Percentiles rank a stretch among this genome's conserved stretches.
phyloP scores from a whole-genome alignment of 2,329 filamentous ascomycete species.

The Sclerotiophoma versabilis region DNA sequence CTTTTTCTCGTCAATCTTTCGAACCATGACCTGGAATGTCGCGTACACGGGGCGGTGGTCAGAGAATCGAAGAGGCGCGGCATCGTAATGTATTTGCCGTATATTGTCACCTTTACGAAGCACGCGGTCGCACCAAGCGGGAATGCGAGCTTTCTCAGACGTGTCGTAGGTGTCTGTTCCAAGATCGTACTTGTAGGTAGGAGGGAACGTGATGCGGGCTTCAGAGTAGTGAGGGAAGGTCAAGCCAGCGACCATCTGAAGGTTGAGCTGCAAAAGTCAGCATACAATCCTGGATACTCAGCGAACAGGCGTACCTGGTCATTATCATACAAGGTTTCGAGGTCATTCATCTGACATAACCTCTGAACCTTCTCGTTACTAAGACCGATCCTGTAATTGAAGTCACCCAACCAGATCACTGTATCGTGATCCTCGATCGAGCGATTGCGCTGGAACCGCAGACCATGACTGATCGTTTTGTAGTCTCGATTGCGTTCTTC shows the following conservation, averaged over 20 bases:
- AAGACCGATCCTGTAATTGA: constrained; percentile 96
- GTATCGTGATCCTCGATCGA: constrained; percentile 91
- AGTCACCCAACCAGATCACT: constrained; percentile 92
- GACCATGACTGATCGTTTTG: constrained; percentile 81
- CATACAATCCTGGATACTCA: not conserved
- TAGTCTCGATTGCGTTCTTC: constrained; percentile 96
- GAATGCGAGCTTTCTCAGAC: constrained; percentile 93
- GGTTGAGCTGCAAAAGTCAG: constrained; percentile 70
- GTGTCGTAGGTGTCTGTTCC: constrained; percentile 90
- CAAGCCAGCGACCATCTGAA: constrained; percentile 93
- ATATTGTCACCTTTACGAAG: constrained; percentile 85
- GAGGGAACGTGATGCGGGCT: constrained; percentile 83
- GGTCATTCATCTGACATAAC: constrained; percentile 73
- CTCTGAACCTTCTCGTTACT: constrained; percentile 78
- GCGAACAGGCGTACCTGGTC: constrained; percentile 70
- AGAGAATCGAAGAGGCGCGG: constrained; percentile 84
- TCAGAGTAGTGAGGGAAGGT: constrained; percentile 94
- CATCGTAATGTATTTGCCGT: constrained; percentile 81
- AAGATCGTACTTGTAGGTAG: constrained; percentile 95
- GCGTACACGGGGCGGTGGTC: constrained; percentile 97
- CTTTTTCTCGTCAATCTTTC: constrained; percentile 75
- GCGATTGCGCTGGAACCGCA: constrained; percentile 89
- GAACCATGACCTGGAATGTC: constrained; percentile 83
- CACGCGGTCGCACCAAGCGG: constrained; percentile 96
- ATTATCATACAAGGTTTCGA: constrained; percentile 85